Percentiles rank a stretch among this genome's conserved stretches.
Conservation (phyloP, 2,329 filamentous ascomycete genomes). For the Corinectria fuckeliana region DNA sequence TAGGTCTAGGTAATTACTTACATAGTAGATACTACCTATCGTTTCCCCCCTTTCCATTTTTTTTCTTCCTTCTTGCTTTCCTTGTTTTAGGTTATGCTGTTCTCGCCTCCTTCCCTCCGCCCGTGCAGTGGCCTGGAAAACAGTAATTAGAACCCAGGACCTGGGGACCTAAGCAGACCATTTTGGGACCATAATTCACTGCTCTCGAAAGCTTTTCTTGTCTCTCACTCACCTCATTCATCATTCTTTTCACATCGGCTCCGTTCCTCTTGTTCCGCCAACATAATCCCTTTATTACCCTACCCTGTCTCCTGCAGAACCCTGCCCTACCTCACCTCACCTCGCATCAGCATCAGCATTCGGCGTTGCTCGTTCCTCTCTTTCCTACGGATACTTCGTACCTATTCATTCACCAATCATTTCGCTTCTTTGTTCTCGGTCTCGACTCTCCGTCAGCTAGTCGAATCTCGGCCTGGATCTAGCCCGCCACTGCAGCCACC, state of each 20-base stretch:
- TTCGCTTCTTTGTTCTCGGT: background rate
- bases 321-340: background rate
- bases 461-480: slow-evolving; percentile 5
- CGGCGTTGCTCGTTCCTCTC: background rate
- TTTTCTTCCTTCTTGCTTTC: background rate
- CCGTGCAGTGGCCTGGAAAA: slow-evolving; percentile 11
- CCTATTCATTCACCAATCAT: background rate
- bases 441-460: background rate
- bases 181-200: slow-evolving; percentile 8
- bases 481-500: slow-evolving; percentile 1
- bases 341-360: too few species aligned
- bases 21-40: too few species aligned
- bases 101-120: slow-evolving; percentile 4
- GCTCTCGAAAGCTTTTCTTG: background rate
- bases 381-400: background rate
- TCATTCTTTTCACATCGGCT: background rate
- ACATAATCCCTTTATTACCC: background rate
- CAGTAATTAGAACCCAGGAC: background rate
- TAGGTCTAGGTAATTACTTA: too few species aligned
- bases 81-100: background rate
- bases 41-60: background rate
- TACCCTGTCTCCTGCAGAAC: background rate
- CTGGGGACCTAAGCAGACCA: background rate
- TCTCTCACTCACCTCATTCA: background rate
- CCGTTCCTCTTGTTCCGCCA: background rate